A percentile compares a stretch with the other conserved stretches of the same genome.
Evolutionary conservation across 2,329 filamentous ascomycete species (phyloP).

Genomic region (Graphilbum fragrans): DNA sequence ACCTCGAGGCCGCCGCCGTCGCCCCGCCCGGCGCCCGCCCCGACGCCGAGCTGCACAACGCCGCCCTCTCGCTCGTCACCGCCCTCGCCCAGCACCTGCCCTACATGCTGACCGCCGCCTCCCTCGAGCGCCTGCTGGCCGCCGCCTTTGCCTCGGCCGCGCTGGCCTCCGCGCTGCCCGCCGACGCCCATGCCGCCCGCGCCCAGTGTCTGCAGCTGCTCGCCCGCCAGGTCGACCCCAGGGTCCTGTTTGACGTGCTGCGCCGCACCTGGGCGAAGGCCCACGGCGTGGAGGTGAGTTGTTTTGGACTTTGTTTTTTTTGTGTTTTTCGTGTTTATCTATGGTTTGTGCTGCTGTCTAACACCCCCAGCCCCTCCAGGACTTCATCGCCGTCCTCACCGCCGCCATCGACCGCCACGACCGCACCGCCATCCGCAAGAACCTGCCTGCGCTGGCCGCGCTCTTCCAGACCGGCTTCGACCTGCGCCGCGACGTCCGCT

Average conservation of each 20-base stretch:
- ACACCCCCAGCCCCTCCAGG: conserved; percentile 44
- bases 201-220: conserved; percentile 59
- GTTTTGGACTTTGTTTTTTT: not conserved
- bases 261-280: conserved; percentile 57
- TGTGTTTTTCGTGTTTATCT: not conserved
- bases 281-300: conserved; percentile 49
- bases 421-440: conserved; percentile 69
- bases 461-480: conserved; percentile 51
- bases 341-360: not conserved
- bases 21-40: conserved; percentile 16
- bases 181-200: conserved; percentile 49
- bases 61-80: conserved; percentile 67
- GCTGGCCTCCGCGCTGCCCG: conserved; percentile 28
- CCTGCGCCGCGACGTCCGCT: conserved; percentile 39
- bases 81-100: conserved; percentile 73
- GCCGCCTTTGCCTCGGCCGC: conserved; percentile 63
- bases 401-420: conserved; percentile 63
- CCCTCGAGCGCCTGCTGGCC: conserved; percentile 59
- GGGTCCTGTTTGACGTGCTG: conserved; percentile 62
- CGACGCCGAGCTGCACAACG: conserved; percentile 62
- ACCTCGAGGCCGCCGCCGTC: conserved; percentile 40
- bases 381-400: conserved; percentile 59
- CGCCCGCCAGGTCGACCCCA: conserved; percentile 65
- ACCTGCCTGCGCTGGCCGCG: conserved; percentile 55
- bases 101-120: conserved; percentile 72